These are phyloP conservation scores for Cyclotella cryptica DNA, from an alignment of 108 stramenopile species.

Conservation along the genomic window DNA sequence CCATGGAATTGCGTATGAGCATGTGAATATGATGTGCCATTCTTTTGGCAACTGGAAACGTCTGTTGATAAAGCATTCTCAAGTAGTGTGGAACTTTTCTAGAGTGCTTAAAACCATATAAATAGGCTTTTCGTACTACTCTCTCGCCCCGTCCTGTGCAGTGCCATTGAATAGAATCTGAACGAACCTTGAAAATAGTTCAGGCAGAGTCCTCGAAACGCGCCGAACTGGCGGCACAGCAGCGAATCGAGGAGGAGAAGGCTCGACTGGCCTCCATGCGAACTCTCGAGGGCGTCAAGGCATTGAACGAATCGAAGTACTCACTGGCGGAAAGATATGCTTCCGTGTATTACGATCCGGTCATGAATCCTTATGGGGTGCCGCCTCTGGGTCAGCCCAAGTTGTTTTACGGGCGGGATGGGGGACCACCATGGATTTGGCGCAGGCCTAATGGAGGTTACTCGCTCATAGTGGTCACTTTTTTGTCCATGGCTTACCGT, in stretches of 20 bases:
- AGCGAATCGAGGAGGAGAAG: conserved; percentile 33
- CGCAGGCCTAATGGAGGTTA: no score
- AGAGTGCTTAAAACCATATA: no score
- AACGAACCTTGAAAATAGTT: conserved; percentile 74
- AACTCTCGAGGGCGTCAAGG: conserved; percentile 49
- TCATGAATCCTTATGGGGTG: conserved; percentile 83
- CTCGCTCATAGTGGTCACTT: no score
- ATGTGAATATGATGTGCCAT: conserved; percentile 59
- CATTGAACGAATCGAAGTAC: conserved; percentile 63
- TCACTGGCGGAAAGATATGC: conserved; percentile 50
- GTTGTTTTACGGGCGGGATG: conserved; percentile 64
- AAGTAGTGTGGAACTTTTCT: no score
- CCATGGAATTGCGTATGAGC: conserved; percentile 57
- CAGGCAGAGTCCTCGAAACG: conserved; percentile 34
- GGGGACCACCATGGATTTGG: conserved; percentile 39
- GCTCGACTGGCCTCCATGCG: conserved; percentile 33
- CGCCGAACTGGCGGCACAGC: conserved; percentile 48
- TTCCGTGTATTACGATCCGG: conserved; percentile 74
- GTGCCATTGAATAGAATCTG: no score
- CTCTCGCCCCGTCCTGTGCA: no score
- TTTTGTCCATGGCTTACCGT: no score
- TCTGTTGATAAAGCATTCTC: no score
- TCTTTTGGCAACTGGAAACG: conserved; percentile 18
- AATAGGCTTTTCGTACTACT: no score
- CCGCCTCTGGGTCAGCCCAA: conserved; percentile 82